Conservation (phyloP, 805 yeast genomes). For the Grigorovia jiainica region DNA sequence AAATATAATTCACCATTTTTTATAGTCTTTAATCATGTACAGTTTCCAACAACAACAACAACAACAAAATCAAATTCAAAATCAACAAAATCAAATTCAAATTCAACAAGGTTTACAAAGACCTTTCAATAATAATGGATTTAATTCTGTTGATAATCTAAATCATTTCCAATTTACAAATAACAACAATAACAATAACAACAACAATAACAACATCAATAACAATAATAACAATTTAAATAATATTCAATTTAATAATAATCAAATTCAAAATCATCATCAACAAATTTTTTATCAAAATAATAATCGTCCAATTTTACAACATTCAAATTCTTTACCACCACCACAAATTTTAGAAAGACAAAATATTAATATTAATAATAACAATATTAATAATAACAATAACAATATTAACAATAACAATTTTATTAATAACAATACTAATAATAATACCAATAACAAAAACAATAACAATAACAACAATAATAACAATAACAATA, state of each 20-base stretch:
- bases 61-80: neutral
- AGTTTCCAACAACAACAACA: conserved; percentile 3
- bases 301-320: neutral
- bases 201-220: conserved; percentile 7
- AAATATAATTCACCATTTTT: neutral
- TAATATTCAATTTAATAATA: too few species aligned
- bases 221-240: conserved; percentile 1
- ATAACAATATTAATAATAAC: too few species aligned
- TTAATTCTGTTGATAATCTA: conserved; percentile 2
- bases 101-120: neutral
- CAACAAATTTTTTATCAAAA: conserved; percentile 12
- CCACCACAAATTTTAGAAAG: conserved; percentile 5
- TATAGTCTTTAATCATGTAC: conserved; percentile 1
- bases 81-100: neutral
- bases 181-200: conserved; percentile 4
- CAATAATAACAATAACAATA: neutral
- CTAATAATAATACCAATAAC: conserved; percentile 3
- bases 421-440: conserved; percentile 3
- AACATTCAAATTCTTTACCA: neutral
- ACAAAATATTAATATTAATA: conserved; percentile 8
- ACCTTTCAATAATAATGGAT: neutral
- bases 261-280: conserved; percentile 9
- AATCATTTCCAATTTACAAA: neutral
- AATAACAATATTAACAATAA: too few species aligned
- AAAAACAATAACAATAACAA: conserved; percentile 3